These are phyloP conservation scores for Leccinum fibrillosum DNA, from an alignment of 768 basidiomycete genomes.

Conservation along the genomic window DNA sequence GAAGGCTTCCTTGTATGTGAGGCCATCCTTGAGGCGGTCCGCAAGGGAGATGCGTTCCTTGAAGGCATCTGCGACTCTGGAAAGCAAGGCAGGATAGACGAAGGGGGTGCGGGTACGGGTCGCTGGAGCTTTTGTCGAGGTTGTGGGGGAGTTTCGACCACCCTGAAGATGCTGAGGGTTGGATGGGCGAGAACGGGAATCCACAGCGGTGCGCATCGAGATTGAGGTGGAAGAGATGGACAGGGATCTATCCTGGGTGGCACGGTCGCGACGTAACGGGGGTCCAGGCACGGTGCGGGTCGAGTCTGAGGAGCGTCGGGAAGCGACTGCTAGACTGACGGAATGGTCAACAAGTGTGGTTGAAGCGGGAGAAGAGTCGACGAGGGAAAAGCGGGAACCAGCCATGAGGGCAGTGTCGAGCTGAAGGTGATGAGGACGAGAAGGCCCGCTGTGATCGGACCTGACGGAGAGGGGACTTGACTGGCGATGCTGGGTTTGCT, in stretches of 20 bases:
- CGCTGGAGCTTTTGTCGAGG: slow-evolving; percentile 33
- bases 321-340: slow-evolving; percentile 19
- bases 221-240: slow-evolving; percentile 68
- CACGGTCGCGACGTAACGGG: slow-evolving; percentile 56
- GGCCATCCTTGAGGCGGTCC: slow-evolving; percentile 89
- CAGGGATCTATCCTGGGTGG: slow-evolving; percentile 66
- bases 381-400: slow-evolving; percentile 39
- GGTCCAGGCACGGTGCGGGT: slow-evolving; percentile 54
- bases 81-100: slow-evolving; percentile 94
- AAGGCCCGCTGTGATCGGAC: slow-evolving; percentile 35
- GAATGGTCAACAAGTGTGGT: slow-evolving; percentile 37
- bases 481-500: slow-evolving; percentile 27
- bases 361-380: slow-evolving; percentile 44
- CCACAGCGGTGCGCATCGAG: slow-evolving; percentile 46
- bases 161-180: slow-evolving; percentile 37
- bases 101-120: slow-evolving; percentile 58
- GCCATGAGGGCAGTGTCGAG: slow-evolving; percentile 52
- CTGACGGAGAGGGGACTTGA: slow-evolving; percentile 38
- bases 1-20: slow-evolving; percentile 95
- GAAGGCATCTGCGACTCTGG: slow-evolving; percentile 92
- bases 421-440: slow-evolving; percentile 52
- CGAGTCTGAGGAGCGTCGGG: slow-evolving; percentile 71
- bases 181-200: slow-evolving; percentile 34
- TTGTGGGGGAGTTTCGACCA: slow-evolving; percentile 35
- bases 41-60: slow-evolving; percentile 70